Conservation (phyloP, 2,329 filamentous ascomycete species). For the Xylariaceae sp. region DNA sequence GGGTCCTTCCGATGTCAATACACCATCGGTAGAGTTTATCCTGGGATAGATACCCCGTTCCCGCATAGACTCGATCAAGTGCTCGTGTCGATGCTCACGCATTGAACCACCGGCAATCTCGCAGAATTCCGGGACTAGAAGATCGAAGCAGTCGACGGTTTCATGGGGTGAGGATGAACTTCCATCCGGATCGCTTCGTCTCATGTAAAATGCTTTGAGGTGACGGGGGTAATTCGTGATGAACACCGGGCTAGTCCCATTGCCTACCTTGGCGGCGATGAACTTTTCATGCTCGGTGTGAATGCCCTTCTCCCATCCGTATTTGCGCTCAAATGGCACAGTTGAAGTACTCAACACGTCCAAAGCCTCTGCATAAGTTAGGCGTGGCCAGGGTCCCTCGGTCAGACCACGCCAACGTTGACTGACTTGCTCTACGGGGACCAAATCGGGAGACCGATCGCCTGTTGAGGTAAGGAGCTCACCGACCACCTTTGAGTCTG, state of each 20-base stretch:
- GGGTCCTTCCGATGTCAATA: slow-evolving; percentile 25
- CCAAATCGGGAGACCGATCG: slow-evolving; percentile 40
- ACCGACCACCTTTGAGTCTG: slow-evolving; percentile 37
- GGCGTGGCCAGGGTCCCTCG: slow-evolving; percentile 61
- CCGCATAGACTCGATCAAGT: slow-evolving; percentile 66
- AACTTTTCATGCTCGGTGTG: slow-evolving; percentile 92
- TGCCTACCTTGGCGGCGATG: slow-evolving; percentile 57
- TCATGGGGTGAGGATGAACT: slow-evolving; percentile 23
- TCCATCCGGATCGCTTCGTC: slow-evolving; percentile 17
- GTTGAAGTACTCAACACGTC: slow-evolving; percentile 57
- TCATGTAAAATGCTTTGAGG: slow-evolving; percentile 92
- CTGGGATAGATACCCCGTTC: slow-evolving; percentile 54
- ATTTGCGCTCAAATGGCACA: slow-evolving; percentile 59
- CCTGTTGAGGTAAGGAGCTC: slow-evolving; percentile 40
- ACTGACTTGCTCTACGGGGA: slow-evolving; percentile 47
- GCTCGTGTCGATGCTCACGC: slow-evolving; percentile 70
- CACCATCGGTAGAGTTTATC: slow-evolving; percentile 19
- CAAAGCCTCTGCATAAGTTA: slow-evolving; percentile 79
- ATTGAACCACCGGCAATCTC: slow-evolving; percentile 86
- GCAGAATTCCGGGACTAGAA: slow-evolving; percentile 77
- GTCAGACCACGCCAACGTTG: slow-evolving; percentile 68
- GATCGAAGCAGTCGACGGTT: slow-evolving; percentile 86
- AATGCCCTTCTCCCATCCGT: slow-evolving; percentile 67
- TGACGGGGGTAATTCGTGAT: slow-evolving; percentile 86
- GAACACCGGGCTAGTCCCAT: slow-evolving; percentile 64